phyloP scores from a whole-genome alignment of 2,329 filamentous ascomycete species.

The Colletotrichum theobromicola region DNA sequence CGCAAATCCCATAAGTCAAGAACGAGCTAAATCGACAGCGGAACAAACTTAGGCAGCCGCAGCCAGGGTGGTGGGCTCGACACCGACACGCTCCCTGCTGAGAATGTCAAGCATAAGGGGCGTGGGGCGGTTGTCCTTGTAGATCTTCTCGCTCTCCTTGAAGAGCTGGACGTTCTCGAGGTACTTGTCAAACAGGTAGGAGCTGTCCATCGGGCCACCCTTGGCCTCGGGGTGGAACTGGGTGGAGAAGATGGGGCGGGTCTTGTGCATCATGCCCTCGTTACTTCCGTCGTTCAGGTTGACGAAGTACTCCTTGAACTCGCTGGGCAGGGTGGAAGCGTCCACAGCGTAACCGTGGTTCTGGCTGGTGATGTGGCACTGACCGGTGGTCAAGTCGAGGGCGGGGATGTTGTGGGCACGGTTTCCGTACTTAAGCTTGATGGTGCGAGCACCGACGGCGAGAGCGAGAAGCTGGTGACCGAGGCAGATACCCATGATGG shows the following conservation, averaged over 20 bases:
- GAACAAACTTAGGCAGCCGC: conserved; percentile 42
- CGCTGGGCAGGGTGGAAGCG: conserved; percentile 76
- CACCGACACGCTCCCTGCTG: conserved; percentile 93
- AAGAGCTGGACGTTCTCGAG: conserved; percentile 87
- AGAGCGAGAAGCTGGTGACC: conserved; percentile 95
- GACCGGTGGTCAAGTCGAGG: conserved; percentile 90
- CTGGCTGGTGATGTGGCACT: conserved; percentile 98
- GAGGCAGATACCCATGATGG: conserved; percentile 97
- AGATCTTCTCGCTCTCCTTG: conserved; percentile 81
- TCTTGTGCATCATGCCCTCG: conserved; percentile 96
- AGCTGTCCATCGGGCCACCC: conserved; percentile 93
- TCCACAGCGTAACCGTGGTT: conserved; percentile 99
- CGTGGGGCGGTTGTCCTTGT: conserved; percentile 86
- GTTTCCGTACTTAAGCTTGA: conserved; percentile 99
- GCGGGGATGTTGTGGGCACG: conserved; percentile 98
- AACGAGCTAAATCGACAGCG: not conserved
- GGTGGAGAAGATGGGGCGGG: conserved; percentile 95
- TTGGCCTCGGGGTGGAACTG: conserved; percentile 99
- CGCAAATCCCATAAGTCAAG: not conserved
- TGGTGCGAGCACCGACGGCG: conserved; percentile 84
- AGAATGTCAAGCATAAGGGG: conserved; percentile 90
- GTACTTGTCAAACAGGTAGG: conserved; percentile 97
- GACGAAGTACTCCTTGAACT: conserved; percentile 98
- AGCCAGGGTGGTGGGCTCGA: conserved; percentile 70
- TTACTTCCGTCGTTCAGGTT: conserved; percentile 98